A percentile compares a stretch with the other conserved stretches of the same genome.
Conservation (phyloP, 805 yeast species). For the Zygosaccharomyces rouxii region DNA sequence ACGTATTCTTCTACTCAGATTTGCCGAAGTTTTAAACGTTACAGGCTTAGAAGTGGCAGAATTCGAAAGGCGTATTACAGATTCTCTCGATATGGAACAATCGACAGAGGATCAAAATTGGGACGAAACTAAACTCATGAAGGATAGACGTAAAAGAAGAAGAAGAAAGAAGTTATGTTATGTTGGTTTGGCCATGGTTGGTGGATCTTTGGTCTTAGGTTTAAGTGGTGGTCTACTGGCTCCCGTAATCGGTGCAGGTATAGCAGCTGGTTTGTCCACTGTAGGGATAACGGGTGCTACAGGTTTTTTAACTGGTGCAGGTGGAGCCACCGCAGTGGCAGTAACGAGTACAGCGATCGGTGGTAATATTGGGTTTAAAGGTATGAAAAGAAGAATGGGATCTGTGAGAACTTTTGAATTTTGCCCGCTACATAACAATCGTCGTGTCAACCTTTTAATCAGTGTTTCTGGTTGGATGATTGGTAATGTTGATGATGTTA, state of each 20-base stretch:
- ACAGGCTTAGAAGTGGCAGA: conserved; percentile 68
- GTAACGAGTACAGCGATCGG: conserved; percentile 89
- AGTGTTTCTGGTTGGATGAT: conserved; percentile 98
- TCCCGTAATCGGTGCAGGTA: conserved; percentile 97
- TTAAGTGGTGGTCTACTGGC: conserved; percentile 93
- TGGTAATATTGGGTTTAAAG: conserved; percentile 78
- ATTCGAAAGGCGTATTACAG: conserved; percentile 87
- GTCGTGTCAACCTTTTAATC: conserved; percentile 77
- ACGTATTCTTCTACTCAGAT: conserved; percentile 64
- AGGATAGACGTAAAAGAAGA: conserved; percentile 62
- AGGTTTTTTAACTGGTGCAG: conserved; percentile 91
- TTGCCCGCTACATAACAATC: conserved; percentile 85
- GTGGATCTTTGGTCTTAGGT: conserved; percentile 93
- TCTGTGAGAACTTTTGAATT: conserved; percentile 92
- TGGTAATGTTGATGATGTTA: conserved; percentile 89
- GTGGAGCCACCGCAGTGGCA: conserved; percentile 92
- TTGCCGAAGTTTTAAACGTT: conserved; percentile 60
- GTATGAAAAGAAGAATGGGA: conserved; percentile 84
- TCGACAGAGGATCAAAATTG: conserved; percentile 66
- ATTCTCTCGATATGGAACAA: conserved; percentile 84
- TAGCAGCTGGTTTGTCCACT: conserved; percentile 95
- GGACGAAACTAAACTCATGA: conserved; percentile 67
- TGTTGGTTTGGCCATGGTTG: conserved; percentile 92
- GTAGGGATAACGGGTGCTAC: conserved; percentile 92
- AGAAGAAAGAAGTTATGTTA: conserved; percentile 68